Evolutionary conservation across 768 basidiomycete species (phyloP), one percentile per base, ranked within the genome.

Genomic region (Suillus paluster): DNA sequence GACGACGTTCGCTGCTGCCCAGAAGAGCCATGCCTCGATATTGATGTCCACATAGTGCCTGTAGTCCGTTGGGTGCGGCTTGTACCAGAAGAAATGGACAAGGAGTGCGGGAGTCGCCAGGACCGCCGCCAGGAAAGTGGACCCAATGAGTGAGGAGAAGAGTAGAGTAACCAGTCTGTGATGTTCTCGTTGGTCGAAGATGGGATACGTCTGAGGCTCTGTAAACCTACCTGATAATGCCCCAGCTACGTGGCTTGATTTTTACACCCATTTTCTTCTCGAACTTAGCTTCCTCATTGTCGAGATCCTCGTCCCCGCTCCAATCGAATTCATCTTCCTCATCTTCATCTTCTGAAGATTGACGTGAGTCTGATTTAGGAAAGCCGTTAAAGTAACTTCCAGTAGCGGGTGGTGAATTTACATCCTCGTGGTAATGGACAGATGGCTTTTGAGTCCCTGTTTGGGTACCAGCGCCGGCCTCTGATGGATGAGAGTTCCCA

Each of bases 1-100:
- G 61, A 90, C 77, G 57, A 92, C 77, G 71, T 94, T 92, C 42
- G 88, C 83, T 5, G 91, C 92, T 8, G 84, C 86, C 90, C 91
- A 94, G 73, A 90, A 91, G 3, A 92, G 78, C 91, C 91, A 94
- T 4, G 89, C 88, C 71, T 89, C 79, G 49, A 89, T 72, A 70
- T 89, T 92, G 64, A 87, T 82, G 58, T 82, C 82, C 63, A 91
- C 81, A 64, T 82, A 89, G 33, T 77, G 80, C 17, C 89, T 83
- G 64, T 85, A 77, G 9, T 80, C 78, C 19, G 83, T 83, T 8
- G 81, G 83, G 59, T 89, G 71, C 0, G 83, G 83, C 49, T 85
- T 81, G 68, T 88, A 90, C 87, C 87, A 93, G 70, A 84, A 84
- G 71, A 90, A 86, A 64, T 89, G 83, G 50, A 92, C 70, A 50